A percentile compares a stretch with the other conserved stretches of the same genome.
Evolutionary conservation across 495 filamentous ascomycete genomes (phyloP).

Genomic region (Penicillium simplicissimum): DNA sequence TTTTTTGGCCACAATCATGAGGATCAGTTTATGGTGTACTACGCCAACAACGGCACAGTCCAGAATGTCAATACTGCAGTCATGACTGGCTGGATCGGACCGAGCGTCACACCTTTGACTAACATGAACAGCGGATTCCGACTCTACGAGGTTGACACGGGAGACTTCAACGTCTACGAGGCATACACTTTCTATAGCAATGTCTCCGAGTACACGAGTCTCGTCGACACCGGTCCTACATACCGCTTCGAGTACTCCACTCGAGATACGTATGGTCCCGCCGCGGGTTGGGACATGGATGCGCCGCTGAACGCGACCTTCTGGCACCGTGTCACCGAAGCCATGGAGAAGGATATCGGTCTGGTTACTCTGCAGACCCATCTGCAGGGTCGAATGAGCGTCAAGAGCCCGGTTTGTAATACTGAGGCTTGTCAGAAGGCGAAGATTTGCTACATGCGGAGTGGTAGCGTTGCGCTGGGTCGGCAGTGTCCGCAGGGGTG

Average conservation of each 20-base stretch:
- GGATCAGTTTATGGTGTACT: constrained; percentile 55
- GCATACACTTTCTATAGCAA: constrained; percentile 55
- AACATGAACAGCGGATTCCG: constrained; percentile 58
- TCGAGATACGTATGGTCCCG: constrained; percentile 50
- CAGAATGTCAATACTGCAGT: constrained; percentile 43
- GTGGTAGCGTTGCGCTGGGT: constrained; percentile 54
- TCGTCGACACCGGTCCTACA: constrained; percentile 41
- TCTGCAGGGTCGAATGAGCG: constrained; percentile 54
- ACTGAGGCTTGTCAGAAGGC: constrained; percentile 49
- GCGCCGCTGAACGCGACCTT: constrained; percentile 58
- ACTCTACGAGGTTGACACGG: constrained; percentile 56
- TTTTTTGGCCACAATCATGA: constrained; percentile 62
- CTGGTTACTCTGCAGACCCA: constrained; percentile 53
- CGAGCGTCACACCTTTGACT: constrained; percentile 54
- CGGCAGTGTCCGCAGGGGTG: constrained; percentile 52
- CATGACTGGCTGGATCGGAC: constrained; percentile 49
- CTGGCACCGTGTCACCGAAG: constrained; percentile 60
- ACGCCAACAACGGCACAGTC: constrained; percentile 49
- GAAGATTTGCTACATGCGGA: constrained; percentile 63
- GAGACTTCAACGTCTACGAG: constrained; percentile 54
- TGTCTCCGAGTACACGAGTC: constrained; percentile 42
- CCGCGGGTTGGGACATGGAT: constrained; percentile 44
- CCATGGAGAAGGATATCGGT: constrained; percentile 53
- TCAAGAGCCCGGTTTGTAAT: constrained; percentile 53
- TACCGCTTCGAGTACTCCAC: constrained; percentile 59